A percentile compares a stretch with the other conserved stretches of the same genome.
Conservation (phyloP, 2,329 filamentous ascomycete species). For the Clonostachys chloroleuca region DNA sequence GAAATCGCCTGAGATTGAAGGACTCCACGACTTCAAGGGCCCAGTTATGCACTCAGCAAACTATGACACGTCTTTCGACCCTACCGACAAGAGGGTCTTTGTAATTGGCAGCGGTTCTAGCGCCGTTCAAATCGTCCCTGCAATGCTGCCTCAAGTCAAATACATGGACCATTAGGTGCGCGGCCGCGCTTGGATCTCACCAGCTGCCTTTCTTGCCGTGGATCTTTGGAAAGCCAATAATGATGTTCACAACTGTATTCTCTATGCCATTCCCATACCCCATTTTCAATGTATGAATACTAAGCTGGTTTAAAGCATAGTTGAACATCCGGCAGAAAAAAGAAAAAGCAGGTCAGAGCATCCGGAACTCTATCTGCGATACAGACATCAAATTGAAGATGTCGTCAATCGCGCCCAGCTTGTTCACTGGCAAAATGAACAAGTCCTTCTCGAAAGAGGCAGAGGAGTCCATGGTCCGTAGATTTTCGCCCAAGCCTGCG, state of each 20-base stretch:
- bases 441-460: not conserved
- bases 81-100: conserved; percentile 42
- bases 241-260: too few species aligned
- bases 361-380: not conserved
- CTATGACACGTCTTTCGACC: conserved; percentile 45
- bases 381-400: not conserved
- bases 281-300: too few species aligned
- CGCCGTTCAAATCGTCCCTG: conserved; percentile 47
- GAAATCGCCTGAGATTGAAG: conserved; percentile 46
- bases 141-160: conserved; percentile 16
- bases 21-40: conserved; percentile 39
- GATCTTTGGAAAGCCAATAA: not conserved
- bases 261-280: too few species aligned
- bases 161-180: conserved; percentile 35
- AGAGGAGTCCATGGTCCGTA: not conserved
- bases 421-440: not conserved
- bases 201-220: conserved; percentile 7
- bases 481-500: conserved; percentile 32
- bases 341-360: not conserved
- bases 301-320: not conserved
- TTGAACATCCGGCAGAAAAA: not conserved
- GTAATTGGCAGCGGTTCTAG: conserved; percentile 53
- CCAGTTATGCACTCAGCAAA: conserved; percentile 45
- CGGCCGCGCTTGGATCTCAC: conserved; percentile 34
- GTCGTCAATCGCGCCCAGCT: not conserved